Evolutionary conservation across 139 green algal species (phyloP), one percentile per base, ranked within the genome.

Genomic region (Micractinium sp.): DNA sequence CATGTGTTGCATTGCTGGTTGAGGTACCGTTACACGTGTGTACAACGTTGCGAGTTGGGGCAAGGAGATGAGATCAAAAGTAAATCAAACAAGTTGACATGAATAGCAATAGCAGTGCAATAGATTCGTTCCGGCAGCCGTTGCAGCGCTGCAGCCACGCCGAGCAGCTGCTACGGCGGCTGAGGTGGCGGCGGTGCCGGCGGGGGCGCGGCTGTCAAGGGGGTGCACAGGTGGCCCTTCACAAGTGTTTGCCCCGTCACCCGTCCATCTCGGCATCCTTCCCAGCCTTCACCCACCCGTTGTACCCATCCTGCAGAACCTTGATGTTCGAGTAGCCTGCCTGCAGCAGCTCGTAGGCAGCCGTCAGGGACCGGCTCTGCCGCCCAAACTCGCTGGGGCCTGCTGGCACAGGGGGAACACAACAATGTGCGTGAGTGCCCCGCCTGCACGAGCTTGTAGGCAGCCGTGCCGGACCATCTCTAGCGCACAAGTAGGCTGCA

Each of bases 331-430:
- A 93, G 74, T 91, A 96, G 33, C 91, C 94, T 12, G 75, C 82
- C 74, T 86, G 73, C 73, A 94, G n/a, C 0, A 97, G 83, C 77
- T 95, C 91, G 60, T 93, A 97, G 0, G 94, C 94, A 0, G 95
- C 94, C 3, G 94, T 89, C 33, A 97, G 88, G 16, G 93, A 96
- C 66, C 95, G 85, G 25, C 29, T 81, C 89, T 94, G 91, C 33
- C 36, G 79, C 31, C 94, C 94, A 35, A 87, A 92, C 53, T 87
- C 86, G 60, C 87, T 89, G 78, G 89, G 91, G 0, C 94, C 93
- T 38, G 77, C 66, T 35, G 18, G 82, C 81, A 18, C 36, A 5
- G n/a, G 56, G 3, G 33, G 23, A 15, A 33, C 2, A 1, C 27
- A 36, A 19, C 63, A 71, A 78, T 9, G 9, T 16, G 47, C 9